Evolutionary conservation across 306 rosid species (phyloP).

Genomic region (Biancaea sappan): DNA sequence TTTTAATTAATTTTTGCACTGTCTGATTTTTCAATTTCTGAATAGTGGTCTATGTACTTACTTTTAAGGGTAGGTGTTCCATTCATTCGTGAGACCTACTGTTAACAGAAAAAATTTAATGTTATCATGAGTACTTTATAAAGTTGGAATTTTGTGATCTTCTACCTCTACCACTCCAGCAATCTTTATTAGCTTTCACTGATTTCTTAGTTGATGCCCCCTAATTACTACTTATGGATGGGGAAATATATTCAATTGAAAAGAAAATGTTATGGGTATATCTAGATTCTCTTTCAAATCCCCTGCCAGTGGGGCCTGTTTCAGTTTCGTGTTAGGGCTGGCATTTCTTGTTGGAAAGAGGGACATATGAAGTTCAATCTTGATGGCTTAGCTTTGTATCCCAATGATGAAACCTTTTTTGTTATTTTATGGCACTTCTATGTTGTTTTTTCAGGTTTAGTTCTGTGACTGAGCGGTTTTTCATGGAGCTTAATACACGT

Average conservation of each 20-base stretch:
- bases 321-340: background rate
- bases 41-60: slow-evolving; percentile 10
- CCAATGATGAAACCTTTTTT: background rate
- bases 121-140: background rate
- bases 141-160: background rate
- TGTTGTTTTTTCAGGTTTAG: slow-evolving; percentile 75
- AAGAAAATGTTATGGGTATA: background rate
- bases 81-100: background rate
- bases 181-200: slow-evolving; percentile 5
- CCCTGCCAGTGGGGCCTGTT: slow-evolving; percentile 2
- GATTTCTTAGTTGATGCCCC: slow-evolving; percentile 15
- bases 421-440: slow-evolving; percentile 27
- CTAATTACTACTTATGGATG: slow-evolving; percentile 15
- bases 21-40: slow-evolving; percentile 19
- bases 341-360: slow-evolving; percentile 8
- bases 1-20: background rate
- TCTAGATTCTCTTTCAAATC: slow-evolving; percentile 1
- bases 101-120: background rate
- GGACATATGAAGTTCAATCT: slow-evolving; percentile 14
- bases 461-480: slow-evolving; percentile 97
- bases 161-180: background rate
- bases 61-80: slow-evolving; percentile 20
- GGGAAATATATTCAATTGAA: background rate
- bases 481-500: slow-evolving; percentile 96
- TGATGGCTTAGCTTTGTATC: slow-evolving; percentile 7